A percentile compares a stretch with the other conserved stretches of the same genome.
These are phyloP conservation scores for Passiflora organensis DNA, from an alignment of 345 rosid genomes.

Conservation along the genomic window DNA sequence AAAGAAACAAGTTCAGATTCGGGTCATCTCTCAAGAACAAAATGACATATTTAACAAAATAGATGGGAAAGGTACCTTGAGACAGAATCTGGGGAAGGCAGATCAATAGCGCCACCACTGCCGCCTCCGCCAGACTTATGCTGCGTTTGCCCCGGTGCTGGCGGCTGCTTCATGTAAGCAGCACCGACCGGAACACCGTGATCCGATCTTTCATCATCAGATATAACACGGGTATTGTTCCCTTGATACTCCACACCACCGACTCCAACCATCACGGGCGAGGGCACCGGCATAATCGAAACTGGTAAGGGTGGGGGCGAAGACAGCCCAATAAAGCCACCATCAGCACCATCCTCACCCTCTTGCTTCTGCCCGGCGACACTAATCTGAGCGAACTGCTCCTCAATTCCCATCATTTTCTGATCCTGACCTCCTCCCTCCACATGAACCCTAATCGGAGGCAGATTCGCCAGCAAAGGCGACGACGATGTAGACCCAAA, in stretches of 20 bases:
- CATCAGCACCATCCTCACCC: not conserved
- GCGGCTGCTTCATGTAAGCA: constrained; percentile 42
- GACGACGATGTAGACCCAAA: constrained; percentile 90
- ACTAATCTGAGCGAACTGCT: constrained; percentile 65
- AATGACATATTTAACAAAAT: not conserved
- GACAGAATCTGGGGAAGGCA: constrained; percentile 84
- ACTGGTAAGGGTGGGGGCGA: constrained; percentile 54
- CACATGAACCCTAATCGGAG: constrained; percentile 75
- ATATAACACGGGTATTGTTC: constrained; percentile 37
- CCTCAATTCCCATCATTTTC: constrained; percentile 66
- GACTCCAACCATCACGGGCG: constrained; percentile 22
- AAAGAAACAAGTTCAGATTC: constrained; percentile 30
- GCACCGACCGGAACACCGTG: constrained; percentile 50
- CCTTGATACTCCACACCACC: constrained; percentile 43
- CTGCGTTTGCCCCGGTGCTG: constrained; percentile 44
- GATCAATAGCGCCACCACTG: constrained; percentile 28
- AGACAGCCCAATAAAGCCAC: constrained; percentile 42
- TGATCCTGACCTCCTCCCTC: constrained; percentile 52
- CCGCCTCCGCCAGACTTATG: constrained; percentile 49
- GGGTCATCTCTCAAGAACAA: constrained; percentile 1
- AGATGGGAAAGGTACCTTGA: constrained; percentile 49
- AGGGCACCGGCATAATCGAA: constrained; percentile 36
- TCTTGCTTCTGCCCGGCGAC: constrained; percentile 17
- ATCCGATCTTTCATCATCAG: constrained; percentile 95
- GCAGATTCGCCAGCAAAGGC: constrained; percentile 78